phyloP scores from a whole-genome alignment of 163 green algal species.

The Volvox carteri region DNA sequence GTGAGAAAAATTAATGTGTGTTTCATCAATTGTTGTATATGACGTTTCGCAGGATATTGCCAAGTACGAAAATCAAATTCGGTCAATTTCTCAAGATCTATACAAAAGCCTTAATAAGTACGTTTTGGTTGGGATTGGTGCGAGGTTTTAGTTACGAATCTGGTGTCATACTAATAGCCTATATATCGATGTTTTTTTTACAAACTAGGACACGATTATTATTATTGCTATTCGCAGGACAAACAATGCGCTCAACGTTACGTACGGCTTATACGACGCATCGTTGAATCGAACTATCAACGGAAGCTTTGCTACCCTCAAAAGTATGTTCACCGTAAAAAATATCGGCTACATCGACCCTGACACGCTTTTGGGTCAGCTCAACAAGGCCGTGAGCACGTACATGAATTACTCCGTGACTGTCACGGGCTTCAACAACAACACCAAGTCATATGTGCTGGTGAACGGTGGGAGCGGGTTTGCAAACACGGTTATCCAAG shows the following conservation, averaged over 20 bases:
- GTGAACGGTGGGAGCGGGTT: not conserved
- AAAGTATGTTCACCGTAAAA: not conserved
- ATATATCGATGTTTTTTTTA: no score
- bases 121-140: not conserved
- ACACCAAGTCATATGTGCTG: not conserved
- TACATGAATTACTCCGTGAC: constrained; percentile 27
- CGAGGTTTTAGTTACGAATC: not conserved
- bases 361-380: not conserved
- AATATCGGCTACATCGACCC: constrained; percentile 42
- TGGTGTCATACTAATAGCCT: no score
- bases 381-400: not conserved
- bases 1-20: no score
- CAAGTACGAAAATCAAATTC: not conserved
- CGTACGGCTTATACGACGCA: not conserved
- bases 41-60: not conserved
- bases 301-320: not conserved
- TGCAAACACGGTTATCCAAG: not conserved
- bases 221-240: not conserved
- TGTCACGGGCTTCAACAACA: constrained; percentile 26
- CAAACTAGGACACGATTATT: not conserved
- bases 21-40: no score
- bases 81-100: not conserved
- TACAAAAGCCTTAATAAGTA: not conserved
- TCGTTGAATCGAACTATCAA: constrained; percentile 3
- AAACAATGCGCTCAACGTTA: not conserved